Conservation (phyloP, 306 rosid genomes). For the Casuarina cunninghamiana region DNA sequence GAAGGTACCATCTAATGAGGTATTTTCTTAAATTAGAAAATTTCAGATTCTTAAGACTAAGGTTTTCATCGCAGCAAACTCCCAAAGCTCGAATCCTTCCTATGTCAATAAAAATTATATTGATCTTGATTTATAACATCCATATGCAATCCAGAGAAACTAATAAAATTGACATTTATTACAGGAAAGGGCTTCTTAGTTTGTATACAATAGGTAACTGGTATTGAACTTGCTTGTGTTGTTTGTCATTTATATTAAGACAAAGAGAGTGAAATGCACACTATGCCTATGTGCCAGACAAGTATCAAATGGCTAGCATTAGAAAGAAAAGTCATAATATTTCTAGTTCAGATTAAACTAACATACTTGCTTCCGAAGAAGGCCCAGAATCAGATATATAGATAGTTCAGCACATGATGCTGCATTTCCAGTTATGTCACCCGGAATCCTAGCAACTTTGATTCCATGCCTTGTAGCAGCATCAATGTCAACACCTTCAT, state of each 20-base stretch:
- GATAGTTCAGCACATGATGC: conserved; percentile 93
- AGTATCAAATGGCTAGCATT: not conserved
- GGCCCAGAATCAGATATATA: conserved; percentile 77
- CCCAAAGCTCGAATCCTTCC: too few species aligned
- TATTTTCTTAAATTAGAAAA: not conserved
- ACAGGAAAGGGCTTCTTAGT: too few species aligned
- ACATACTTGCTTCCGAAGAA: conserved; percentile 86
- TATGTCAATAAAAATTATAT: too few species aligned
- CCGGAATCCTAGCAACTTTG: conserved; percentile 84
- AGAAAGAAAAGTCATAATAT: not conserved
- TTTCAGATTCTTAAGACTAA: too few species aligned
- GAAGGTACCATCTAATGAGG: not conserved
- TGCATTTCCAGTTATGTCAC: conserved; percentile 74
- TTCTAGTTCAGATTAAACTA: conserved; percentile 1
- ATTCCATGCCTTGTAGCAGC: conserved; percentile 87
- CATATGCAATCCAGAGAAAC: too few species aligned
- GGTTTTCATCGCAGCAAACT: not conserved
- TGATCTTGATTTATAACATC: too few species aligned
- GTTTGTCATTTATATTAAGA: too few species aligned
- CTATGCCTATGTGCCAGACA: not conserved
- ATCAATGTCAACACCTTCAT: conserved; percentile 81
- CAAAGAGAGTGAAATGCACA: not conserved
- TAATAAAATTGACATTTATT: too few species aligned
- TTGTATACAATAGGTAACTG: too few species aligned
- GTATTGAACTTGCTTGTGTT: too few species aligned